Evolutionary conservation across 116 monocot species (phyloP), one percentile per base, ranked within the genome.

Genomic region (Dioscorea cayenensis): DNA sequence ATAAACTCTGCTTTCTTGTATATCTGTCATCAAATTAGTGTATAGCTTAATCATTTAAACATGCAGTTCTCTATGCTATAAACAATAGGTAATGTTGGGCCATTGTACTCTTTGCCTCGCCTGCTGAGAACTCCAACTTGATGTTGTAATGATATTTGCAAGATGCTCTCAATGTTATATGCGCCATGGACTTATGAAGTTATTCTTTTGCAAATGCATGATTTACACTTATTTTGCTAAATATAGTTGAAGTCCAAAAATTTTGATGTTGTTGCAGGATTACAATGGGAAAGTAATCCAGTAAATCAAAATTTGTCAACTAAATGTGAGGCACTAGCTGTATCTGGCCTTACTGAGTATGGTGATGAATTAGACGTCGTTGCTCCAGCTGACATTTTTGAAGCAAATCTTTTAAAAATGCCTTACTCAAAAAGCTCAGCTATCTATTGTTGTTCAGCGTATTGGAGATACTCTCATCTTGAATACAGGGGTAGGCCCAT

Each of bases 371-470:
- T 99, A 75, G 99, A 99, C 85, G 87, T 99, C 14, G 81, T 99
- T 73, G 99, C 99, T 37, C 87, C 99, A 43, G 71, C 91, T 35
- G 99, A 94, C 80, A 87, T 99, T 75, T 75, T 70, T 99, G 72
- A 99, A 99, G 78, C 99, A 99, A 74, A 94, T 99, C 60, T 99
- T 99, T 76, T n/a, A n/a, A 94, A 91, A 74, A 99, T 99, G 77
- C 99, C 99, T 38, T 99, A 99, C 76, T 94, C 99, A 19, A 99
- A 99, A 99, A 65, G 78, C 91, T 35, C 82, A 87, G 65, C 60
- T 99, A 75, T 99, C 99, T 68, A 82, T 99, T 76, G 91, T 84
- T 49, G 99, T 99, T 80, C 90, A 99, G 59, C 99, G 94, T 32
- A 80, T 99, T 80, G 99, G 99, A 63, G 83, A 94, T 77, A 90